Conservation (phyloP, 2,329 filamentous ascomycete genomes). For the Periconia sp. region DNA sequence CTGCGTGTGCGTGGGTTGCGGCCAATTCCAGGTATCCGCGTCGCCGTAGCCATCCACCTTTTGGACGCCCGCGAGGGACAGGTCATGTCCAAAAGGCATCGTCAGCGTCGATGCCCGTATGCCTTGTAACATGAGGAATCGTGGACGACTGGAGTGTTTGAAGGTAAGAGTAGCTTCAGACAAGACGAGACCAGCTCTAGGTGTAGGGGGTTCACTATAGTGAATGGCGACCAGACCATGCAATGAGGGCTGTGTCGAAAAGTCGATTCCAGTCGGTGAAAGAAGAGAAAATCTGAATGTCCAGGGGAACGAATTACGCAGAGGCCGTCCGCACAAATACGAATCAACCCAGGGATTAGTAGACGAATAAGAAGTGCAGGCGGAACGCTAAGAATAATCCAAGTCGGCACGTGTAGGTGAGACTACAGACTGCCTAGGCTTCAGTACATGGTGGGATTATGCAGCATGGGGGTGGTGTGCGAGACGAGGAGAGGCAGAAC, state of each 20-base stretch:
- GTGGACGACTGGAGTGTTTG: background rate
- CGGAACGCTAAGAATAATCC: background rate
- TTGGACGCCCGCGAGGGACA: conserved; percentile 37
- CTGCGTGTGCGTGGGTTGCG: conserved; percentile 31
- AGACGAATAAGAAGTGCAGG: too few species aligned
- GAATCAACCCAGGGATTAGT: background rate
- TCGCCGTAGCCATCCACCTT: conserved; percentile 42
- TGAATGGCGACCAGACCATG: background rate
- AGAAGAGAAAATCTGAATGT: too few species aligned
- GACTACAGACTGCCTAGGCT: too few species aligned
- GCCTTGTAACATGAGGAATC: conserved; percentile 45
- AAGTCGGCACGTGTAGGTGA: too few species aligned
- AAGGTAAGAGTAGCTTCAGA: conserved; percentile 5
- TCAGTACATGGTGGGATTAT: background rate
- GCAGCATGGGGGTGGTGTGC: background rate
- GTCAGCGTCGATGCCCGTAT: conserved; percentile 41
- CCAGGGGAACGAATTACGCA: too few species aligned
- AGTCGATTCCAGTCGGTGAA: background rate
- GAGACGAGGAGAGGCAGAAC: background rate
- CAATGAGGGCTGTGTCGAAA: background rate
- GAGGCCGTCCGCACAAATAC: background rate
- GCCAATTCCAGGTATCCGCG: conserved; percentile 39
- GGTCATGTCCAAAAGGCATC: conserved; percentile 43
- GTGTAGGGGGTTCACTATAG: background rate
- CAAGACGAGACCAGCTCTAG: conserved; percentile 5